Evolutionary conservation across 2,329 filamentous ascomycete species (phyloP).

Genomic region (Neophaeococcomyces mojaviensis): DNA sequence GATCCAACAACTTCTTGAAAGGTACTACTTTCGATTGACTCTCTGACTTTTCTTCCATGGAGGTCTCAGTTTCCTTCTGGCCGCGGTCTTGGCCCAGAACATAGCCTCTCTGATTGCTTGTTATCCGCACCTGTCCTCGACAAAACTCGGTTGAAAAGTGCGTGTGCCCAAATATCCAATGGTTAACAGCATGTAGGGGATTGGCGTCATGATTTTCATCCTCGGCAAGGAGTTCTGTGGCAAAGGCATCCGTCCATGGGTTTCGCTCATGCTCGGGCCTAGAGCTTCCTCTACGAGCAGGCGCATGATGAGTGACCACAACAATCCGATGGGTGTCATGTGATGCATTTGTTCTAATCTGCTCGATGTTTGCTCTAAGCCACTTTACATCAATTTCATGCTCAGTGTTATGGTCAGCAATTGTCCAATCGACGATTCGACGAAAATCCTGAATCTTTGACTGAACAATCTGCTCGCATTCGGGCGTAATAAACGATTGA

Average conservation of each 20-base stretch:
- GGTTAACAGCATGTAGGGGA: slow-evolving; percentile 25
- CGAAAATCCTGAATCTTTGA: slow-evolving; percentile 48
- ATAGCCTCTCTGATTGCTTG: slow-evolving; percentile 41
- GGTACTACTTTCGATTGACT: background rate
- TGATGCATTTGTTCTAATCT: slow-evolving; percentile 7
- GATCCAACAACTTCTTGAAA: slow-evolving; percentile 7
- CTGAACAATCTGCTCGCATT: slow-evolving; percentile 33
- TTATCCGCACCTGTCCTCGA: slow-evolving; percentile 28
- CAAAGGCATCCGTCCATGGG: slow-evolving; percentile 45
- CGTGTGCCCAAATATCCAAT: slow-evolving; percentile 42
- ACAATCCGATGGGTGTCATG: slow-evolving; percentile 29
- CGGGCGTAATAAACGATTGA: slow-evolving; percentile 45
- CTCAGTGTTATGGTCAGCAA: slow-evolving; percentile 42
- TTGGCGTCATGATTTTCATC: slow-evolving; percentile 4
- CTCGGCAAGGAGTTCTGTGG: slow-evolving; percentile 41
- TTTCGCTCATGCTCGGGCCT: slow-evolving; percentile 42
- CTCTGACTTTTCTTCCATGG: slow-evolving; percentile 4
- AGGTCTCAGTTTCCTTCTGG: slow-evolving; percentile 12
- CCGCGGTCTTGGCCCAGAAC: slow-evolving; percentile 19
- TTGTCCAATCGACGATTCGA: slow-evolving; percentile 46
- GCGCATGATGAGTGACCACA: slow-evolving; percentile 53
- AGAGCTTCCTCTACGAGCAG: slow-evolving; percentile 43
- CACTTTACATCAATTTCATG: slow-evolving; percentile 45
- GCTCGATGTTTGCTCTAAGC: slow-evolving; percentile 37
- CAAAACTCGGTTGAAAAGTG: slow-evolving; percentile 38